A percentile compares a stretch with the other conserved stretches of the same genome.
Evolutionary conservation across 2,329 filamentous ascomycete genomes (phyloP).

Genomic region (Aureobasidium subglaciale): DNA sequence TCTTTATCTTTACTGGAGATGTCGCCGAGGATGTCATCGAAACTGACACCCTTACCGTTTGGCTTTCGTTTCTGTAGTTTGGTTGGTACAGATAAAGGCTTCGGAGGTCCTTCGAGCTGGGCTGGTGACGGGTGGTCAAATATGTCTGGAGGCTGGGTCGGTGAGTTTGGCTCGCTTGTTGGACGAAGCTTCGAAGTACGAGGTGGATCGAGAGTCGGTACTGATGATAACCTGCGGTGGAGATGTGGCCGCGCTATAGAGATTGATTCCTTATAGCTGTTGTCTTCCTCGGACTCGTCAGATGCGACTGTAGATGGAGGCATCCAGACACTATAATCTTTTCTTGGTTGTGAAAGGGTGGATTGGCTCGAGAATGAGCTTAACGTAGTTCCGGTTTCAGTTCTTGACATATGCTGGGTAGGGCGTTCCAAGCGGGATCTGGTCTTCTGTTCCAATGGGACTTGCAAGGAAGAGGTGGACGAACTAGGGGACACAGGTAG

Average conservation of each 20-base stretch:
- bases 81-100: conserved; percentile 27
- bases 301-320: conserved; percentile 34
- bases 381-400: not conserved
- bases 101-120: conserved; percentile 1
- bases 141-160: conserved; percentile 20
- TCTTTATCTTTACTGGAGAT: conserved; percentile 14
- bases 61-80: conserved; percentile 28
- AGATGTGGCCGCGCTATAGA: conserved; percentile 29
- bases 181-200: conserved; percentile 39
- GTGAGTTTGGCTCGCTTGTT: conserved; percentile 33
- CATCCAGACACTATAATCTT: conserved; percentile 44
- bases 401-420: not conserved
- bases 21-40: conserved; percentile 4
- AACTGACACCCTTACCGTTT: conserved; percentile 17
- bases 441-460: not conserved
- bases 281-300: conserved; percentile 24
- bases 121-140: not conserved
- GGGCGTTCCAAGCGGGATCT: not conserved
- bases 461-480: conserved; percentile 11
- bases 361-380: conserved; percentile 22
- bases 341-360: conserved; percentile 23
- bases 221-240: conserved; percentile 42
- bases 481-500: conserved; percentile 23
- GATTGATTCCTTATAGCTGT: conserved; percentile 20
- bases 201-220: conserved; percentile 40